These are phyloP conservation scores for Venustampulla echinocandica DNA, from an alignment of 495 filamentous ascomycete species.

Conservation along the genomic window DNA sequence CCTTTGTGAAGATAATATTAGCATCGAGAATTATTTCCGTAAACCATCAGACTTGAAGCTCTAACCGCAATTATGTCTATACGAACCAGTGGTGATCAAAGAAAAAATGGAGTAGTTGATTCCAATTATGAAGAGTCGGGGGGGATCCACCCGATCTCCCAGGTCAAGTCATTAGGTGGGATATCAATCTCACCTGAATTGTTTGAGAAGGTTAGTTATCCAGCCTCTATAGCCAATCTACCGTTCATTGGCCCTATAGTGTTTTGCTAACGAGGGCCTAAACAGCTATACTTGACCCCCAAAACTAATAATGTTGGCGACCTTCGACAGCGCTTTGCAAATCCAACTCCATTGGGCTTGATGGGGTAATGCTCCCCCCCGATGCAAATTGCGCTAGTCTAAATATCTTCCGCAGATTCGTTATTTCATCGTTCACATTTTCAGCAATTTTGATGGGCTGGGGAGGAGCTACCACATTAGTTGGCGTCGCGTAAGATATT, in stretches of 20 bases:
- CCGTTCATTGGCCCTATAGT: too few species aligned
- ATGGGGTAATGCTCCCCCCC: constrained; percentile 29
- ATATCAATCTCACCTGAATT: constrained; percentile 45
- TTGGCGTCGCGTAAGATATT: constrained; percentile 39
- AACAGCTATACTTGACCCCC: constrained; percentile 40
- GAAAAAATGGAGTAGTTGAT: too few species aligned
- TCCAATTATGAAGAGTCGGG: too few species aligned
- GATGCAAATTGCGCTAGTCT: too few species aligned
- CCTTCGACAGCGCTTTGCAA: constrained; percentile 42
- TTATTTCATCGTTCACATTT: constrained; percentile 30
- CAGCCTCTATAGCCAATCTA: not conserved
- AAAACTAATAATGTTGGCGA: constrained; percentile 41
- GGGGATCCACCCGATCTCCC: not conserved
- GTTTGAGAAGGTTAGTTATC: constrained; percentile 39
- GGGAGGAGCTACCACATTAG: constrained; percentile 38
- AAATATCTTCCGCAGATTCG: constrained; percentile 42
- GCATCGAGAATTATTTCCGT: too few species aligned
- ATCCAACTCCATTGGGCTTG: constrained; percentile 45
- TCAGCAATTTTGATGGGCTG: constrained; percentile 43
- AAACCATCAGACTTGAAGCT: too few species aligned
- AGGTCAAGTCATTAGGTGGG: constrained; percentile 6
- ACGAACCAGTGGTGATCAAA: too few species aligned
- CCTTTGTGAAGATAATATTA: too few species aligned
- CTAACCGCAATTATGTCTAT: too few species aligned
- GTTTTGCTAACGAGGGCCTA: constrained; percentile 4